Base-by-base conservation (phyloP, 805 yeast species). In the Lipomyces sp. region DNA sequence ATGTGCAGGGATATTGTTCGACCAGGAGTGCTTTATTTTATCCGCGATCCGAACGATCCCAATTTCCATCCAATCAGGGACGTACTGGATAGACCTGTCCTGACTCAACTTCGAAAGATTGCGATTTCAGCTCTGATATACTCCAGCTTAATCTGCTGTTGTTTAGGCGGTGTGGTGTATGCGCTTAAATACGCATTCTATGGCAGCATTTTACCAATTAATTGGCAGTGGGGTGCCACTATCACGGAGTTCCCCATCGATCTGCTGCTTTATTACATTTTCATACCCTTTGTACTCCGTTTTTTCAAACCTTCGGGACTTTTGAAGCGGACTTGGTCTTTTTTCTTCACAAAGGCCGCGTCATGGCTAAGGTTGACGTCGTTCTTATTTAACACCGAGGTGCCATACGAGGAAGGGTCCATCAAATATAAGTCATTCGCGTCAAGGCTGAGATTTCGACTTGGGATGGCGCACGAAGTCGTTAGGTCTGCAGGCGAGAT, bases 11-110 rank as follows among this genome's bases (percentile, higher is more conserved):
- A 84, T 56, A 86, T 92, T 51, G 82, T 94, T 65, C 84, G 99
- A 64, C 88, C 90, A 0, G 99, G 99, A 11, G 97, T 91, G 7
- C 80, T 95, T 57, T 95, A 87, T 76, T 95, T 95, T 79, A 90
- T 95, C 67, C 84, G 97, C 72, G 92, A 97, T 30, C 97, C 97
- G 3, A 97, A 92, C 72, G 98, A 95, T 75, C 97, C 97, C 51
- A 89, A 90, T 72, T 87, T 92, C 57, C 86, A 94, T 71, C 84
- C 95, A 11, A 83, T 94, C 53, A 94, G 92, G 71, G 97, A 93
- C 75, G 95, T 97, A 0, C 77, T 95, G 62, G 88, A 90, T 65
- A 86, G 90, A 71, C 90, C 97, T 0, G 83, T 94, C 73, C 69
- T 77, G 7, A 79, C 88, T 57, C 98, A 95, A 75, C 69, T 93